These are phyloP conservation scores for Colletotrichum shisoi DNA, from an alignment of 2,329 filamentous ascomycete genomes.

Conservation along the genomic window DNA sequence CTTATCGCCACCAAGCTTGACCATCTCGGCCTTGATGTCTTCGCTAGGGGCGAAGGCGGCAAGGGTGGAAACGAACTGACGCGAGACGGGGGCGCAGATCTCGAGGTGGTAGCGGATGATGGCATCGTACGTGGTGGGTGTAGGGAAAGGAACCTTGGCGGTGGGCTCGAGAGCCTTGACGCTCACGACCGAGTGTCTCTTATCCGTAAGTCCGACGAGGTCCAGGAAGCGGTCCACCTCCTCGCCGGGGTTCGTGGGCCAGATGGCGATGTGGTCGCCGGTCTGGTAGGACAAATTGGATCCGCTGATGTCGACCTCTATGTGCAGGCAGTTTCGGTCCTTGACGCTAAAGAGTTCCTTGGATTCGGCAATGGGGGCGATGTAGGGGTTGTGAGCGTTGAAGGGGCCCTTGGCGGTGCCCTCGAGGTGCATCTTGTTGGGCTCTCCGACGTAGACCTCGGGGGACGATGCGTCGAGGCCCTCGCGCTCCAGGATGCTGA, in stretches of 20 bases:
- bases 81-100: slow-evolving; percentile 92
- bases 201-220: slow-evolving; percentile 76
- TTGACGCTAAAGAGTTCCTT: slow-evolving; percentile 87
- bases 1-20: slow-evolving; percentile 88
- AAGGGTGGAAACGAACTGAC: slow-evolving; percentile 88
- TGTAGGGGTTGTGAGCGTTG: slow-evolving; percentile 96
- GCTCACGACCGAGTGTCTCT: slow-evolving; percentile 81
- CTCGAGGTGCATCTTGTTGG: slow-evolving; percentile 94
- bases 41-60: slow-evolving; percentile 91
- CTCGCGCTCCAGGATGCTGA: slow-evolving; percentile 79
- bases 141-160: slow-evolving; percentile 96
- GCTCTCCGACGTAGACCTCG: slow-evolving; percentile 92
- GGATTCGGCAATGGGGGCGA: slow-evolving; percentile 92
- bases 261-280: slow-evolving; percentile 95
- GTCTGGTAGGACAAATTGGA: slow-evolving; percentile 94
- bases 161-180: slow-evolving; percentile 94
- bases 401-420: slow-evolving; percentile 84
- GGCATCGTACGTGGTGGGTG: slow-evolving; percentile 94
- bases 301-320: slow-evolving; percentile 90
- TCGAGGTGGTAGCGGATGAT: slow-evolving; percentile 96
- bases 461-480: slow-evolving; percentile 76
- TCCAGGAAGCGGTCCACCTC: slow-evolving; percentile 91
- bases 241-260: slow-evolving; percentile 92
- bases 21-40: slow-evolving; percentile 83
- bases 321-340: slow-evolving; percentile 92